phyloP scores from a whole-genome alignment of 331 rosid species.

The Prunus yedoensis region DNA sequence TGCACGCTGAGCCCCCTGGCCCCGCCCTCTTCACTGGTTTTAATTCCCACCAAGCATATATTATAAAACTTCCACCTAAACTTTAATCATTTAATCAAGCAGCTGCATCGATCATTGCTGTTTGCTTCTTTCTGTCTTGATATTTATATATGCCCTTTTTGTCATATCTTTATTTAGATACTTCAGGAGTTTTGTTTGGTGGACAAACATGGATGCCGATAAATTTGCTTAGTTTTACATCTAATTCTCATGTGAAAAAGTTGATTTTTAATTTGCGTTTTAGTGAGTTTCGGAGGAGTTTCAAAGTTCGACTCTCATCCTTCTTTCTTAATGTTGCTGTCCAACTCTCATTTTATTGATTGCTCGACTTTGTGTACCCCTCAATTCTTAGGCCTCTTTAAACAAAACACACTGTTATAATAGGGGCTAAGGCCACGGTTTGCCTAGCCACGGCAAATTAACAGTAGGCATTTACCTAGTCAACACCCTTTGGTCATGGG shows the following conservation, averaged over 20 bases:
- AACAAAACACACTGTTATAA: too few relatives aligned
- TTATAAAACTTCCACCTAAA: background rate
- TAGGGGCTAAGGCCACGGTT: too few relatives aligned
- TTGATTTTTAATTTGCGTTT: background rate
- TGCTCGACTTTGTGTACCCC: too few relatives aligned
- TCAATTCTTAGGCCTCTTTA: too few relatives aligned
- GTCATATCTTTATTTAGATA: background rate
- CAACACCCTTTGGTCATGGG: too few relatives aligned
- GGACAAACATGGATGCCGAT: slow-evolving; percentile 2
- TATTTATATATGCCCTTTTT: background rate
- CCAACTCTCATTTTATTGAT: too few relatives aligned
- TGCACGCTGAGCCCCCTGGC: slow-evolving; percentile 62
- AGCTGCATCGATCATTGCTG: slow-evolving; percentile 16
- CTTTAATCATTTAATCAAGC: slow-evolving; percentile 2
- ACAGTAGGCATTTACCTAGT: too few relatives aligned
- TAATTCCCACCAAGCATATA: slow-evolving; percentile 19
- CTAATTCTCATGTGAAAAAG: background rate
- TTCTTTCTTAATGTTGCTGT: too few relatives aligned
- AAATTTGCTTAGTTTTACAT: background rate
- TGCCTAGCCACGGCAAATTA: too few relatives aligned
- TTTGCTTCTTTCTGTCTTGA: slow-evolving; percentile 2
- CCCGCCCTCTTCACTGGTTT: slow-evolving; percentile 13
- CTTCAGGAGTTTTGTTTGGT: slow-evolving; percentile 17
- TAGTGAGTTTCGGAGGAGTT: background rate
- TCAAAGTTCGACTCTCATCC: background rate